Percentiles rank a stretch among this genome's conserved stretches.
phyloP scores from a whole-genome alignment of 441 rosid genomes.

The Pelargonium citronellum region DNA sequence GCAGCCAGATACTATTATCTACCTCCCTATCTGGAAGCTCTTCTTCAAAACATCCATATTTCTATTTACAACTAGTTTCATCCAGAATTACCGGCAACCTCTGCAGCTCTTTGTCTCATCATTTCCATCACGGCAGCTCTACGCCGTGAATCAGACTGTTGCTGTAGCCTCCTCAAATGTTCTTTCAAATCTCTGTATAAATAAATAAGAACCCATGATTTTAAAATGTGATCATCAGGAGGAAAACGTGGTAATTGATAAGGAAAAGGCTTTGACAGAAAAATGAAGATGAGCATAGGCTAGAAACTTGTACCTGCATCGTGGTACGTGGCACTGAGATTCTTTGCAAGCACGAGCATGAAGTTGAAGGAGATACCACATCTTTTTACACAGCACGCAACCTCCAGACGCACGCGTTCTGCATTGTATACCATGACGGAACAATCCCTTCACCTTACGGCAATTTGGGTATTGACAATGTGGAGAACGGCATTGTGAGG shows the following conservation, averaged over 20 bases:
- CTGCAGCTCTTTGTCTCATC: conserved; percentile 99
- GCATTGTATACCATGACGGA: conserved; percentile 94
- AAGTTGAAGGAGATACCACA: conserved; percentile 99
- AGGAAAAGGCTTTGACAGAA: no score
- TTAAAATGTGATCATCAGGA: no score
- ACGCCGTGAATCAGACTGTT: conserved; percentile 96
- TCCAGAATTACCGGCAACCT: conserved; percentile 69
- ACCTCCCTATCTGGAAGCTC: conserved; percentile 26
- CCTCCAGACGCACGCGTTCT: conserved; percentile 92
- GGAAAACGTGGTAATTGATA: no score
- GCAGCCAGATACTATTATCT: conserved; percentile 33
- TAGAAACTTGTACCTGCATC: conserved; percentile 67
- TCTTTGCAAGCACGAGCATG: conserved; percentile 99
- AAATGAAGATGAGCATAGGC: no score
- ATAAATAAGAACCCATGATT: no score
- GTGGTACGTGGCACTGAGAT: conserved; percentile 91
- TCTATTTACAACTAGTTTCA: conserved; percentile 44
- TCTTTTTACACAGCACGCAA: conserved; percentile 86
- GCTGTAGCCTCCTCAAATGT: conserved; percentile 90
- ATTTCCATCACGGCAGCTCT: conserved; percentile 99
- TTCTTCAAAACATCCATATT: conserved; percentile 30
- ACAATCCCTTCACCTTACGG: conserved; percentile 94
- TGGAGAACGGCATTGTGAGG: conserved; percentile 86
- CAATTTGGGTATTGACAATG: conserved; percentile 95
- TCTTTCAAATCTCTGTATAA: conserved; percentile 79